A percentile compares a stretch with the other conserved stretches of the same genome.
Conservation (phyloP, 257 asterid species). For the Solanum medicagineum region DNA sequence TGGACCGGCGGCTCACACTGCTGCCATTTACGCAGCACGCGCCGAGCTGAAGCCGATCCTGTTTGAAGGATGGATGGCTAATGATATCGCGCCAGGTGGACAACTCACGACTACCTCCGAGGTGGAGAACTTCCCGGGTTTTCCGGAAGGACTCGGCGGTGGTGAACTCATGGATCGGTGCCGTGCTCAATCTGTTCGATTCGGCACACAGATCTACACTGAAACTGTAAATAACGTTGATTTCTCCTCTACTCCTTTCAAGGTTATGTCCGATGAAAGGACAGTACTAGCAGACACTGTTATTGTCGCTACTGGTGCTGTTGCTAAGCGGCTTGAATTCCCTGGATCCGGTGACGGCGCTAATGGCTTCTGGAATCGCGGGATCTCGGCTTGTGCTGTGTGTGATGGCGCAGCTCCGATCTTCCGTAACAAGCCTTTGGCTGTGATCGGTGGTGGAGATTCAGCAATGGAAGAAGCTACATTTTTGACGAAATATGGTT, state of each 20-base stretch:
- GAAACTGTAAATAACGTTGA: conserved; percentile 64
- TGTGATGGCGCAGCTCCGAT: conserved; percentile 94
- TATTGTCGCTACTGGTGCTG: conserved; percentile 73
- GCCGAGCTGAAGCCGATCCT: conserved; percentile 84
- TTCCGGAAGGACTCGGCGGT: conserved; percentile 69
- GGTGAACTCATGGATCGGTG: conserved; percentile 52
- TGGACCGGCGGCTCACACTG: conserved; percentile 96
- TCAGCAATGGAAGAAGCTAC: conserved; percentile 97
- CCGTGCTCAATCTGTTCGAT: conserved; percentile 51
- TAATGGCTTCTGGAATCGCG: conserved; percentile 61
- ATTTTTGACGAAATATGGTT: conserved; percentile 67
- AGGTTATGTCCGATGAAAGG: conserved; percentile 33
- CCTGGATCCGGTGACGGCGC: conserved; percentile 36
- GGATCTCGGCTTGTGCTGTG: conserved; percentile 85
- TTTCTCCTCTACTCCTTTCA: conserved; percentile 41
- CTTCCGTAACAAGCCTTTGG: conserved; percentile 65
- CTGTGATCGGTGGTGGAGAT: conserved; percentile 95
- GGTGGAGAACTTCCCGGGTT: conserved; percentile 91
- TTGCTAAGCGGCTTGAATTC: conserved; percentile 52
- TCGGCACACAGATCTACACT: conserved; percentile 53
- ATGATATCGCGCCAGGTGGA: conserved; percentile 92
- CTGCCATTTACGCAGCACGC: conserved; percentile 87
- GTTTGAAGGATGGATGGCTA: conserved; percentile 95
- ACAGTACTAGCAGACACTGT: conserved; percentile 68
- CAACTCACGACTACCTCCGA: conserved; percentile 89